Evolutionary conservation across 805 yeast species (phyloP), one percentile per base, ranked within the genome.

Genomic region (Scheffersomyces spartinae): DNA sequence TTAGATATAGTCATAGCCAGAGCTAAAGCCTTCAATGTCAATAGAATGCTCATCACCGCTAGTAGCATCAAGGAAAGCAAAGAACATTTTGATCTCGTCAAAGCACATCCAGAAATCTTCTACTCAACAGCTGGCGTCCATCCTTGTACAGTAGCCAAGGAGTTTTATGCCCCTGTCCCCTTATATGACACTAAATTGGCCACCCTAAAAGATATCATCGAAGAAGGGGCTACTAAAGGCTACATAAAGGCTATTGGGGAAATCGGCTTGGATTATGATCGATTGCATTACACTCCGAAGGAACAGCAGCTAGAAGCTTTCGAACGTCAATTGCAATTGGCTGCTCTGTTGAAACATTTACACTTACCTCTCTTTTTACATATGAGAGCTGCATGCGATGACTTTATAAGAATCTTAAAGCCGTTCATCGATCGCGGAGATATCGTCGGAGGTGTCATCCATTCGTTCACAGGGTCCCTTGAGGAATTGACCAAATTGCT

Each of bases 261-360:
- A 52, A 73, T 91, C 26, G 99, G 99, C 0, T 59, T 91, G 24
- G 99, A 91, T 46, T 88, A 86, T 46, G 99, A 91, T 49, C 58
- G 99, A 32, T 55, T 91, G 26, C 76, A 81, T 39, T 80, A 72
- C 42, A 71, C 95, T 0, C 58, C 80, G 2, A 71, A 61, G 29
- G 75, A 68, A 5, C 68, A 71, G 33, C 99, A 91, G 47, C 38
- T 55, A 19, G 42, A 61, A 14, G 80, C 71, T 52, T 91, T 91
- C 43, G 64, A 62, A 33, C 59, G 60, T 33, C 99, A 91, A 49
- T 60, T 91, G 33, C 76, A 80, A 28, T 47, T 82, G 10, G 66
- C 76, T 2, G 43, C 57, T 1, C 32, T 47, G 2, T 52, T 68
- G 17, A 38, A 47, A 15, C 43, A 49, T 30, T 46, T 71, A 15